A percentile compares a stretch with the other conserved stretches of the same genome.
phyloP scores from a whole-genome alignment of 2,329 filamentous ascomycete species.

The Hawksworthiomyces lignivorus region DNA sequence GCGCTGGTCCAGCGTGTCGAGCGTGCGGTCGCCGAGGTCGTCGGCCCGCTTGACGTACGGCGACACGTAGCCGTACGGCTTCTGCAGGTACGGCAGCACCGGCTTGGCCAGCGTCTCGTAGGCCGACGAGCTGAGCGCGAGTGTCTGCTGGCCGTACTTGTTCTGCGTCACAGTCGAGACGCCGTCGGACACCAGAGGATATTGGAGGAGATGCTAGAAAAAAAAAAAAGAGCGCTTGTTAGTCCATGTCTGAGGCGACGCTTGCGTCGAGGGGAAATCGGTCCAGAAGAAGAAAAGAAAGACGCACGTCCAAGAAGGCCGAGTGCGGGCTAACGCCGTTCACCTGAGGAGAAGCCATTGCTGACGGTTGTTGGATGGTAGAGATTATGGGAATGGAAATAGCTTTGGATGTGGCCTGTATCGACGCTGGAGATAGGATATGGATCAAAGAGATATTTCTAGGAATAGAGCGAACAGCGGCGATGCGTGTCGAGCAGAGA shows the following conservation, averaged over 20 bases:
- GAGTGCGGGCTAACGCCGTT: constrained; percentile 15
- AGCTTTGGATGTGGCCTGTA: too few relatives aligned
- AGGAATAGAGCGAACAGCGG: too few relatives aligned
- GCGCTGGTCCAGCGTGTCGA: constrained; percentile 59
- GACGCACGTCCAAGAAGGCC: constrained; percentile 15
- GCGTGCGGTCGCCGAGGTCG: constrained; percentile 62
- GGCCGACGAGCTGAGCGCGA: constrained; percentile 65
- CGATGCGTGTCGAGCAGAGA: too few relatives aligned
- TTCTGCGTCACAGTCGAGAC: constrained; percentile 73
- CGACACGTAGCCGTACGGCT: constrained; percentile 72
- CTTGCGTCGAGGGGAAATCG: neutral
- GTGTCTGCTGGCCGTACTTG: constrained; percentile 74
- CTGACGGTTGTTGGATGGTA: neutral
- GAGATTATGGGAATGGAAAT: too few relatives aligned
- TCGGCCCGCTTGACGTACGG: constrained; percentile 84
- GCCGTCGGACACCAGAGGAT: constrained; percentile 74
- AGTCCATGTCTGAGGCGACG: too few relatives aligned
- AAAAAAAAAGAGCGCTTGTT: too few relatives aligned
- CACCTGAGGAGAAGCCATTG: constrained; percentile 14
- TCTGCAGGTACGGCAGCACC: constrained; percentile 68
- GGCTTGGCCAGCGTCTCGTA: constrained; percentile 73
- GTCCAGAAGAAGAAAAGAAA: neutral
- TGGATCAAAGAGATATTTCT: too few relatives aligned
- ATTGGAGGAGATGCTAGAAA: constrained; percentile 70
- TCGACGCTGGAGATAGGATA: too few relatives aligned